Percentiles rank a stretch among this genome's conserved stretches.
phyloP scores from a whole-genome alignment of 257 asterid genomes.

The Petrea volubilis region DNA sequence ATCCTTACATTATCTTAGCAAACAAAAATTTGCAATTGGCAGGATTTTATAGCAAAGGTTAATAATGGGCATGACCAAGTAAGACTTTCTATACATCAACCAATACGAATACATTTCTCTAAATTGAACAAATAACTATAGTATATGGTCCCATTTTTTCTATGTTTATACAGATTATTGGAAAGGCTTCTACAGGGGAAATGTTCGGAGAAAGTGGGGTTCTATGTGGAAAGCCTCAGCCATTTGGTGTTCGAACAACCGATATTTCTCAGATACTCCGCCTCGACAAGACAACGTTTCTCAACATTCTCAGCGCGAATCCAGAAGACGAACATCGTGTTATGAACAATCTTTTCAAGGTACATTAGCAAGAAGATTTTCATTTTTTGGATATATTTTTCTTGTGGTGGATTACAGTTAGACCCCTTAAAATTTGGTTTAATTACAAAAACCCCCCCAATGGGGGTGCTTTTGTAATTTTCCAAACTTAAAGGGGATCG shows the following conservation, averaged over 20 bases:
- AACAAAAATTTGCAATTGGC: slow-evolving; percentile 15
- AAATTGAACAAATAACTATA: background rate
- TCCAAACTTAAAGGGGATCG: background rate
- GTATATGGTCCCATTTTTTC: background rate
- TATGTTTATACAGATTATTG: slow-evolving; percentile 34
- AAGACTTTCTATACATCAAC: slow-evolving; percentile 15
- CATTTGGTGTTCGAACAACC: slow-evolving; percentile 46
- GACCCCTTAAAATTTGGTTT: background rate
- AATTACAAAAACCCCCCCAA: no score
- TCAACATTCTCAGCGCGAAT: slow-evolving; percentile 38
- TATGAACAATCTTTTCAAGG: slow-evolving; percentile 43
- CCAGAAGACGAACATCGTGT: slow-evolving; percentile 39
- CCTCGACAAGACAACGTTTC: slow-evolving; percentile 37
- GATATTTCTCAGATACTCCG: slow-evolving; percentile 48
- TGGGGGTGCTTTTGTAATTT: background rate
- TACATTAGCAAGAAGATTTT: background rate
- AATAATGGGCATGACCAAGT: slow-evolving; percentile 53
- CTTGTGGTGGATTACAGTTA: no score
- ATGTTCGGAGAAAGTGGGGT: slow-evolving; percentile 58
- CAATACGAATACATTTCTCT: background rate
- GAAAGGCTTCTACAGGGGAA: slow-evolving; percentile 47
- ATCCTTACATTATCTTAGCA: background rate
- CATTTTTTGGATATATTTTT: no score
- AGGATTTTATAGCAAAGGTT: slow-evolving; percentile 44
- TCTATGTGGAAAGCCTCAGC: slow-evolving; percentile 46